Base-by-base conservation (phyloP, 768 basidiomycete genomes). In the Gloeophyllum trabeum region DNA sequence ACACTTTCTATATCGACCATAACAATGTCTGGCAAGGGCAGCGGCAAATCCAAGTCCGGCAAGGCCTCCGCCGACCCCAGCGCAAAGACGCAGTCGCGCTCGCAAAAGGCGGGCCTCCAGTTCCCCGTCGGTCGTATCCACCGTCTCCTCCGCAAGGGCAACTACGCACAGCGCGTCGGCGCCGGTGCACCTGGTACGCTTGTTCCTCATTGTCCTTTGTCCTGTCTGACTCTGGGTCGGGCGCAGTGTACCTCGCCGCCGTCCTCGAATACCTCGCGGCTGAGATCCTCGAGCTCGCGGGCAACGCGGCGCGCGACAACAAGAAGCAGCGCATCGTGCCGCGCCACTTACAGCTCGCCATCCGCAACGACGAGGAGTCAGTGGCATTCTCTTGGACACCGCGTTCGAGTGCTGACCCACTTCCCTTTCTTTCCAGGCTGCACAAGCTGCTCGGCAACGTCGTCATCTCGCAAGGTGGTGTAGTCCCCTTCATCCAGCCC, bases 251-350 rank as follows among this genome's bases (percentile, higher is more conserved):
- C 64, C 81, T 92, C 49, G 90, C 88, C 41, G 88, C 88, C 36
- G 90, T 92, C 44, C 80, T 93, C 45, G 91, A 92, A 58, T 90
- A 94, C 63, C 75, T 93, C 46, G 79, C 89, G 30, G 91, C 91
- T 36, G 91, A 94, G 61, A 92, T 94, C 60, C 76, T 94, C 53
- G 91, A 94, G 66, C 69, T 94, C 35, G 90, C 91, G 46, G 91
- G 91, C 26, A 86, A 87, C 44, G 86, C 87, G 25, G 86, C 87
- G 34, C 82, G 86, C 44, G 86, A 85, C 64, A 89, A 89, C 72
- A 89, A 88, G 73, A 88, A 92, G 69, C 84, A 89, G 50, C 89
- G 92, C 76, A 93, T 94, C 55, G 87, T 93, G 21, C 92, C 91
- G 36, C 83, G 92, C 62, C 92, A 96, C 64, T 67, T 94, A 38